phyloP scores from a whole-genome alignment of 108 stramenopile species.

The Nitzschia sp. region DNA sequence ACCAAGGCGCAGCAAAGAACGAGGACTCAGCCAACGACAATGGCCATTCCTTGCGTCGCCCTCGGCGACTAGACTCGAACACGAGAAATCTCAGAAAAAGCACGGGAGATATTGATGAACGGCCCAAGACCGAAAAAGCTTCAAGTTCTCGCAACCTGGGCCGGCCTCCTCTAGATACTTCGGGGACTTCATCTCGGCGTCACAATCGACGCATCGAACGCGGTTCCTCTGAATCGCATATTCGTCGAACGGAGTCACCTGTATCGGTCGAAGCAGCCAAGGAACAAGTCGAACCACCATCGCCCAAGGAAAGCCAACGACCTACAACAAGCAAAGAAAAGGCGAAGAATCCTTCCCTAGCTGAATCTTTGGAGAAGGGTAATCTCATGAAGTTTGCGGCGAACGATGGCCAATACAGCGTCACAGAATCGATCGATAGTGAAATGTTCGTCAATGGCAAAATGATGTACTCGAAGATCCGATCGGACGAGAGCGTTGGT shows the following conservation, averaged over 20 bases:
- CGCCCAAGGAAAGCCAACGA: not conserved
- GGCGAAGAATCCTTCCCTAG: conserved; percentile 1
- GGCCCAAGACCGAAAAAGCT: not conserved
- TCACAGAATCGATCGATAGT: conserved; percentile 1
- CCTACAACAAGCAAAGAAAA: not conserved
- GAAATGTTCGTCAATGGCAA: conserved; percentile 21
- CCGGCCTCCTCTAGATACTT: not conserved
- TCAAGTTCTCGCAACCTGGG: not conserved
- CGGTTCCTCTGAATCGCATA: not conserved
- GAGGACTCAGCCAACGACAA: not conserved
- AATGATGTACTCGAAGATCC: not conserved
- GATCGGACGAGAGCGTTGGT: conserved; percentile 14
- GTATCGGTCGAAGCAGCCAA: too few species aligned
- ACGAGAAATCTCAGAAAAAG: not conserved
- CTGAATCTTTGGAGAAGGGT: conserved; percentile 1
- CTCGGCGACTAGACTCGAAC: not conserved
- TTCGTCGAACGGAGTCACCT: too few species aligned
- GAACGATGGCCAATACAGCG: conserved; percentile 18
- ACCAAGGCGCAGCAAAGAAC: not conserved
- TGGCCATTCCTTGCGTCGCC: not conserved
- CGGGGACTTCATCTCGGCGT: not conserved
- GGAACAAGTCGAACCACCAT: too few species aligned
- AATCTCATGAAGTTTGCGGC: not conserved
- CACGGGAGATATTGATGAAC: not conserved
- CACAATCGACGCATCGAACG: not conserved